Evolutionary conservation across 768 basidiomycete genomes (phyloP), one percentile per base, ranked within the genome.

Genomic region (Termitomyces sp.): DNA sequence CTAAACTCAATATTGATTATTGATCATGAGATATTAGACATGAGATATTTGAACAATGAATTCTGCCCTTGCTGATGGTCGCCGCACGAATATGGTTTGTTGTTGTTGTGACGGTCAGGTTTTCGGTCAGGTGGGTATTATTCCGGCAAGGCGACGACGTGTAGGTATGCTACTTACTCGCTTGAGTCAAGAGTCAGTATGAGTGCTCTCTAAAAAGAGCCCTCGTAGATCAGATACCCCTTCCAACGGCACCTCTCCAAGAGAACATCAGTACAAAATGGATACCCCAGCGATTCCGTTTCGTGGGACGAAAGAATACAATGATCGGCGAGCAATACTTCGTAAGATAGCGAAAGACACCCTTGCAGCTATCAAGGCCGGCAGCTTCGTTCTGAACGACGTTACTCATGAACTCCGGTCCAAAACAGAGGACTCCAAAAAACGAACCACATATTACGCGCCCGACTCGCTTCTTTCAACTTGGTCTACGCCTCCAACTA

Each of bases 331-430:
- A 26, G 47, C 64, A 3, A 58, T 56, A 19, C 67, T 73, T 26
- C 68, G 73, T 61, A 65, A 67, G 41, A 80, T 86, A 41, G 84
- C 84, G 15, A 70, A 78, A 5, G 68, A 72, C 47, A 86, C 85
- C 0, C 62, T 86, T 2, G 63, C 67, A 12, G 77, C 76, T 9
- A 76, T 86, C 51, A 67, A 79, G 30, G 59, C 67, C 1, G 85
- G 85, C 12, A 33, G 46, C 17, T 77, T 69, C 53, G 40, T 55
- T 44, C 59, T 71, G 26, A 66, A 70, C 28, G 66, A 69, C 3
- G 52, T 66, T 12, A 57, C 64, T n/a, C 62, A 75, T 52, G 66
- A 71, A 48, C 64, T 78, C 14, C 53, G 54, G 30, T 52, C 59
- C 2, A 64, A 59, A 42, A 48, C 69, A 21, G 62, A 64, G 9